phyloP scores from a whole-genome alignment of 345 rosid genomes.

The Hypericum perforatum region DNA sequence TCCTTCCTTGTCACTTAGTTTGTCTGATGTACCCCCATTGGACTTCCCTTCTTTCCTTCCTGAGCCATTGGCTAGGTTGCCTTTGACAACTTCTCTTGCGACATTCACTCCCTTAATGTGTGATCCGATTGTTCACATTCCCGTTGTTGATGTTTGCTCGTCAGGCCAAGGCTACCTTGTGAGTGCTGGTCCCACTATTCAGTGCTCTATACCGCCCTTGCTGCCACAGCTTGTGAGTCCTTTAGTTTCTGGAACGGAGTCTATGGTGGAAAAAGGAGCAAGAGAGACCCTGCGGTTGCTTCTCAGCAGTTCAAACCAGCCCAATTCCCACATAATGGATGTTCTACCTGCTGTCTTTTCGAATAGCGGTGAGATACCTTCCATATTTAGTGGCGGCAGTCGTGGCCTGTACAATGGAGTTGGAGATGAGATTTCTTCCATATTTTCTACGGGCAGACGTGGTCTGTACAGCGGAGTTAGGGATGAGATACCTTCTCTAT shows the following conservation, averaged over 20 bases:
- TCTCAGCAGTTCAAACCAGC: conserved; percentile 50
- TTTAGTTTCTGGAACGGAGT: conserved; percentile 44
- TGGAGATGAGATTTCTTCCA: conserved; percentile 27
- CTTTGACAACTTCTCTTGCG: conserved; percentile 45
- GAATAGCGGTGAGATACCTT: not conserved
- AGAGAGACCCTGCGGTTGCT: conserved; percentile 86
- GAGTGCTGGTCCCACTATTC: conserved; percentile 62
- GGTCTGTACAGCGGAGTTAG: conserved; percentile 49
- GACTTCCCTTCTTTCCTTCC: conserved; percentile 47
- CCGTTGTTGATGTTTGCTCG: conserved; percentile 81
- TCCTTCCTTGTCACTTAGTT: conserved; percentile 40
- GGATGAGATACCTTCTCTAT: conserved; percentile 17
- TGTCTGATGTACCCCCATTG: conserved; percentile 25
- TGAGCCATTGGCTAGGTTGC: conserved; percentile 49
- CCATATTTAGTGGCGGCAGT: too few relatives aligned
- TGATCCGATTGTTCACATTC: conserved; percentile 88
- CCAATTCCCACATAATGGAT: conserved; percentile 38
- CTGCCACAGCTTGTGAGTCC: conserved; percentile 45
- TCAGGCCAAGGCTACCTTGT: conserved; percentile 92
- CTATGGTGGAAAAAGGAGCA: conserved; percentile 74
- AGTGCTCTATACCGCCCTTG: conserved; percentile 56
- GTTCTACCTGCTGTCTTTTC: conserved; percentile 38
- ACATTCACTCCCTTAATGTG: conserved; percentile 82
- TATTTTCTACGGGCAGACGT: conserved; percentile 43
- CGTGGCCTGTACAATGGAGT: too few relatives aligned